Evolutionary conservation across 2,329 filamentous ascomycete genomes (phyloP).

Genomic region (Colletotrichum godetiae): DNA sequence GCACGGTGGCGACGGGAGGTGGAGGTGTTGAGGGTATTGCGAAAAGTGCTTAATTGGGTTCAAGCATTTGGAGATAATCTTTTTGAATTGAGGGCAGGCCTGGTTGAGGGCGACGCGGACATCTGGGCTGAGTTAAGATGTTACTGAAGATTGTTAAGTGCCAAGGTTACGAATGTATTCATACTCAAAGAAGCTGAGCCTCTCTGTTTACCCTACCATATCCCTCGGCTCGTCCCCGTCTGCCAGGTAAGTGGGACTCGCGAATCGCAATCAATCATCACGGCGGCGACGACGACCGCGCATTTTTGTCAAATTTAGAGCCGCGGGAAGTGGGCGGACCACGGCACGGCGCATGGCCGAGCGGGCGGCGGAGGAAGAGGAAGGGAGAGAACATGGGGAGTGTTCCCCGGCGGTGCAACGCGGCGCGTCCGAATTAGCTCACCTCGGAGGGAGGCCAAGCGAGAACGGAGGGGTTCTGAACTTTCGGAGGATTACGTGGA

Average conservation of each 20-base stretch:
- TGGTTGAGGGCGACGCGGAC: constrained; percentile 25
- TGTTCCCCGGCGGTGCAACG: neutral
- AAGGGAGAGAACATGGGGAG: neutral
- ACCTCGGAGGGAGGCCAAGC: constrained; percentile 14
- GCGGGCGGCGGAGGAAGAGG: neutral
- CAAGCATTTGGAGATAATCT: neutral
- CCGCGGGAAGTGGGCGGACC: constrained; percentile 26
- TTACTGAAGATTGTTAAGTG: neutral
- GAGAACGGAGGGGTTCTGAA: neutral
- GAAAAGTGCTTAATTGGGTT: neutral
- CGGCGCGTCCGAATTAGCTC: constrained; percentile 5
- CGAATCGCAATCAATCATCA: neutral
- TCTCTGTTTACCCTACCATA: neutral
- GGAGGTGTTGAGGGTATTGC: neutral
- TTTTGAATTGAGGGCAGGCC: neutral
- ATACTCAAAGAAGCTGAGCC: constrained; percentile 3
- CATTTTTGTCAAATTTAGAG: neutral
- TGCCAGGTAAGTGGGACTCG: neutral
- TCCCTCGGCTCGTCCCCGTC: neutral
- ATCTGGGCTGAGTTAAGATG: constrained; percentile 8
- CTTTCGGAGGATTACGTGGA: neutral
- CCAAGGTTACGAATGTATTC: neutral
- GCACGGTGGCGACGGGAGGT: neutral
- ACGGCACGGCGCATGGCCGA: constrained; percentile 24
- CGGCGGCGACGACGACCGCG: neutral